Percentiles rank a stretch among this genome's conserved stretches.
These are phyloP conservation scores for Trichoderma reesei DNA, from an alignment of 495 filamentous ascomycete species.

Conservation along the genomic window DNA sequence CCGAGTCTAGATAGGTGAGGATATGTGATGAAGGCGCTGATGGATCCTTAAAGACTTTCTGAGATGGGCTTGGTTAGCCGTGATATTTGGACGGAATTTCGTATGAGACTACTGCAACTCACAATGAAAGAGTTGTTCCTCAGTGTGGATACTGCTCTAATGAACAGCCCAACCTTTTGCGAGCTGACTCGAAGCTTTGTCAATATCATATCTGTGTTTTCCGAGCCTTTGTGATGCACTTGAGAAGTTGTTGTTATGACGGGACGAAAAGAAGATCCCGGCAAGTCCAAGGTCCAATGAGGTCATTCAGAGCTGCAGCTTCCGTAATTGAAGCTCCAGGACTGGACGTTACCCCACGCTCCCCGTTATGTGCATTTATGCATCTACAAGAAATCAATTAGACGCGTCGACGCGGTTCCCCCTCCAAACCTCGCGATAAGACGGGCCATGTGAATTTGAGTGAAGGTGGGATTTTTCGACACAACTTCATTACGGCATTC, in stretches of 20 bases:
- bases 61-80: neutral
- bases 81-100: conserved; percentile 9
- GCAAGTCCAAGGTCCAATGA: neutral
- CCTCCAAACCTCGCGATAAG: neutral
- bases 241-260: too few species aligned
- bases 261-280: neutral
- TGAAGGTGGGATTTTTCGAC: neutral
- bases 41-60: conserved; percentile 65
- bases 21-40: conserved; percentile 37
- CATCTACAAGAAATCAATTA: conserved; percentile 7
- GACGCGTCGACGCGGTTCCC: conserved; percentile 11
- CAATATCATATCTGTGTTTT: conserved; percentile 15
- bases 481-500: too few species aligned
- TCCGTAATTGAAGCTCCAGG: neutral
- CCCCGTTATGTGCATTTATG: conserved; percentile 3
- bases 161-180: neutral
- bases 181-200: conserved; percentile 12
- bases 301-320: conserved; percentile 1
- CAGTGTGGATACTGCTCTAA: conserved; percentile 27
- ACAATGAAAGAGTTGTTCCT: conserved; percentile 38
- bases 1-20: conserved; percentile 65
- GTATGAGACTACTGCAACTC: too few species aligned
- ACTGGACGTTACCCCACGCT: neutral
- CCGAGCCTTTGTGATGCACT: too few species aligned
- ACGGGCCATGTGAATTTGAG: neutral